A percentile compares a stretch with the other conserved stretches of the same genome.
These are phyloP conservation scores for Pluteus cervinus DNA, from an alignment of 768 basidiomycete species.

Conservation along the genomic window DNA sequence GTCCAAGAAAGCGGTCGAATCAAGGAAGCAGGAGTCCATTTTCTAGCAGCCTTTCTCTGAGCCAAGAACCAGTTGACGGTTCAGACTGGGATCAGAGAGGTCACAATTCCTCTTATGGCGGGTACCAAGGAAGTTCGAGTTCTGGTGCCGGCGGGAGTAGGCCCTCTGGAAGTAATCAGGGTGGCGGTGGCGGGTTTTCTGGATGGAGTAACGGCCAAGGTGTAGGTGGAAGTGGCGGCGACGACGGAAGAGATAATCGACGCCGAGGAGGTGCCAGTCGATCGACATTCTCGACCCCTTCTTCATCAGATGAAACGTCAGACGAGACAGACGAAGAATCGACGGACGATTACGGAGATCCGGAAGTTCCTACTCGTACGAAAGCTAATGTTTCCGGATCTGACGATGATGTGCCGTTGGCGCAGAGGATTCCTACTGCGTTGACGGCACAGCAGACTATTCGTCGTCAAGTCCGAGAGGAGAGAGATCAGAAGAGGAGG, in stretches of 20 bases:
- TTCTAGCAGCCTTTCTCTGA: no score
- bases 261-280: constrained; percentile 19
- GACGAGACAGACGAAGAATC: constrained; percentile 37
- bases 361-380: constrained; percentile 11
- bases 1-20: constrained; percentile 18
- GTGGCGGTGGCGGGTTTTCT: constrained; percentile 10
- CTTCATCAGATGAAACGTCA: constrained; percentile 28
- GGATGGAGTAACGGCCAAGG: constrained; percentile 15
- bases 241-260: constrained; percentile 32
- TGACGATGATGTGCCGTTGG: constrained; percentile 83
- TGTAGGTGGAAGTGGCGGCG: constrained; percentile 21
- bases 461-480: constrained; percentile 62
- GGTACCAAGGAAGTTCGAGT: constrained; percentile 1
- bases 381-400: constrained; percentile 24
- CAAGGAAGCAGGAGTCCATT: no score
- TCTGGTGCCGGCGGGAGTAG: constrained; percentile 7
- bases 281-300: constrained; percentile 27
- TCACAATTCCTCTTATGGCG: neutral
- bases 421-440: constrained; percentile 77
- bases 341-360: constrained; percentile 34
- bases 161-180: constrained; percentile 8
- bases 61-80: constrained; percentile 17
- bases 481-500: constrained; percentile 51
- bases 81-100: constrained; percentile 17
- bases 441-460: constrained; percentile 79